Base-by-base conservation (phyloP, 78 protist species). In the Guillardia theta region DNA sequence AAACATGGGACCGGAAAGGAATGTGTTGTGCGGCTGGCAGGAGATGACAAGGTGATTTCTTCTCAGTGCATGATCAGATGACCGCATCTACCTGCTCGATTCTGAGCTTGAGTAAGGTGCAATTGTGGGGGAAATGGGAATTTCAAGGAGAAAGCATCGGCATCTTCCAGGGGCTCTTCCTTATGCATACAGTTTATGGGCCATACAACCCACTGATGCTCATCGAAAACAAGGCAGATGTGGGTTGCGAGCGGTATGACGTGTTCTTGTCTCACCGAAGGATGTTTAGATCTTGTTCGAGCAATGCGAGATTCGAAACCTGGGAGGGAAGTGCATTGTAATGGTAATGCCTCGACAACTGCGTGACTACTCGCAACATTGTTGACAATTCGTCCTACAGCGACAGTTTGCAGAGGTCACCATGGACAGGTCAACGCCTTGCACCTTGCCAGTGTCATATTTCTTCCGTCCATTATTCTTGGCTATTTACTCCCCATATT, bases 291-390 rank as follows among this genome's bases (percentile, higher is more conserved):
- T 78, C 6, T 50, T 78, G n/a, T n/a, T 78, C 44, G 50, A 78
- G 48, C 90, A 78, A 48, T 78, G 90, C 50, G 90, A 78, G 48
- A n/a, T 78, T 30, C 90, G 90, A 3, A 41, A 36, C 50, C 44
- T 78, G 21, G 90, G 90, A 1, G 90, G 90, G 53, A 37, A 43
- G 90, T 78, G 90, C 90, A 37, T 78, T n/a, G 90, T 78, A 24
- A 30, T n/a, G n/a, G n/a, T n/a, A n/a, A n/a, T n/a, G n/a, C n/a
- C n/a, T n/a, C n/a, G n/a, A n/a, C n/a, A n/a, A n/a, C n/a, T n/a
- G n/a, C n/a, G n/a, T n/a, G n/a, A n/a, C n/a, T n/a, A n/a, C n/a
- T n/a, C n/a, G n/a, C n/a, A n/a, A n/a, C n/a, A n/a, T n/a, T n/a
- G n/a, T n/a, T n/a, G n/a, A n/a, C n/a, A n/a, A n/a, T n/a, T n/a